Percentiles rank a stretch among this genome's conserved stretches.
Evolutionary conservation across 768 basidiomycete species (phyloP).

Genomic region (Serendipita sp.): DNA sequence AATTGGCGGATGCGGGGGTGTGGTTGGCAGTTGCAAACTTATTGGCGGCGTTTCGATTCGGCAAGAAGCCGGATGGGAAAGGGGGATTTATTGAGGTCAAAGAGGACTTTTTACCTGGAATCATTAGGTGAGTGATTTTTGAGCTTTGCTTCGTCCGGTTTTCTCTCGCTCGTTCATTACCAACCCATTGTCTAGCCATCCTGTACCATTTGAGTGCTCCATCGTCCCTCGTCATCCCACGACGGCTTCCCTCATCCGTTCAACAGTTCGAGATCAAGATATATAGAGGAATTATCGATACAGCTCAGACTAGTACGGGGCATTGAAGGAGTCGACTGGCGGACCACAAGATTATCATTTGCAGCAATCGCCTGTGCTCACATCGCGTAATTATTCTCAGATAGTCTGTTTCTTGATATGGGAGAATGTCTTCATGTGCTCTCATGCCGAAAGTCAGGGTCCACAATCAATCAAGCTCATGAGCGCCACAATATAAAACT

Average conservation of each 20-base stretch:
- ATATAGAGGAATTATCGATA: no score
- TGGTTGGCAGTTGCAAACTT: constrained; percentile 33
- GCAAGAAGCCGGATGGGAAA: constrained; percentile 26
- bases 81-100: constrained; percentile 27
- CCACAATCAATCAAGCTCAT: no score
- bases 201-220: constrained; percentile 23
- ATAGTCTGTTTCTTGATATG: no score
- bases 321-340: no score
- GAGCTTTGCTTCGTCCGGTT: not conserved
- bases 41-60: constrained; percentile 31
- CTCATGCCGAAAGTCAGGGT: no score
- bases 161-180: not conserved
- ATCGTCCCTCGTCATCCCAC: constrained; percentile 23
- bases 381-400: no score
- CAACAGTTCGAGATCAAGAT: not conserved
- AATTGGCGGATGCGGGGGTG: constrained; percentile 34
- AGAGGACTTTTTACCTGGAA: constrained; percentile 22
- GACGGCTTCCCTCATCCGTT: constrained; percentile 20
- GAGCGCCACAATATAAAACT: no score
- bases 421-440: no score
- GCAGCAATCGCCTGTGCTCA: no score
- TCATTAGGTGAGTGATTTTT: constrained; percentile 4
- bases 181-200: constrained; percentile 16
- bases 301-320: no score
- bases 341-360: no score